Evolutionary conservation across 169 alveolate species (phyloP), one percentile per base, ranked within the genome.

Genomic region (Cryptosporidium canis): DNA sequence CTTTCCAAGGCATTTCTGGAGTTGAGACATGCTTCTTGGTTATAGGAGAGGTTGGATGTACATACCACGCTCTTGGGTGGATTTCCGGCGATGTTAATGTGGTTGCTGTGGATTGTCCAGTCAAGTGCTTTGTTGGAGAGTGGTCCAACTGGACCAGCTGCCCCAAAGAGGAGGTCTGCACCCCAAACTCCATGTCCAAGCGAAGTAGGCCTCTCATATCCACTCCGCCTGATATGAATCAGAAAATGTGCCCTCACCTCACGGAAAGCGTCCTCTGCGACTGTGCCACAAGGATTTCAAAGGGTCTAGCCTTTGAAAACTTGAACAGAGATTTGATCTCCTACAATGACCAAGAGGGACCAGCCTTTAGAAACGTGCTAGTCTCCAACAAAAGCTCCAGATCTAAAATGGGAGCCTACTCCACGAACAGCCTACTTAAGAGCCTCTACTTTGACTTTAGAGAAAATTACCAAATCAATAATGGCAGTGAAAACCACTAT

Each of bases 211-310:
- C 87, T 77, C 47, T 77, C 16, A 77, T 77, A 35, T 77, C 87
- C n/a, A 77, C 87, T 27, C 87, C 87, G n/a, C 72, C 87, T 3
- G 77, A 77, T 77, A 77, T 77, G 87, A 77, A 77, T 77, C 87
- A 55, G 33, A 77, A 41, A 29, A 29, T 48, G 35, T 77, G 87
- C 31, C 87, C 87, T 24, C 87, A 56, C 11, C 64, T 77, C 21
- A 77, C 72, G 3, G 87, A 77, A 35, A 77, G 87, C 43, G 29
- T 33, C 14, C 16, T 77, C 21, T 77, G 87, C 21, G 72, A 77
- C 21, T 77, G 87, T 61, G 72, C 87, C 9, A 61, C 33, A 1
- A 61, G 16, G 29, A 6, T 61, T 21, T 18, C 43, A 0, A 55
- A 21, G 18, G 61, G 53, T 55, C 24, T 7, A 11, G 33, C 18